Evolutionary conservation across 805 yeast genomes (phyloP), one percentile per base, ranked within the genome.

Genomic region (Saturnispora zaruensis): DNA sequence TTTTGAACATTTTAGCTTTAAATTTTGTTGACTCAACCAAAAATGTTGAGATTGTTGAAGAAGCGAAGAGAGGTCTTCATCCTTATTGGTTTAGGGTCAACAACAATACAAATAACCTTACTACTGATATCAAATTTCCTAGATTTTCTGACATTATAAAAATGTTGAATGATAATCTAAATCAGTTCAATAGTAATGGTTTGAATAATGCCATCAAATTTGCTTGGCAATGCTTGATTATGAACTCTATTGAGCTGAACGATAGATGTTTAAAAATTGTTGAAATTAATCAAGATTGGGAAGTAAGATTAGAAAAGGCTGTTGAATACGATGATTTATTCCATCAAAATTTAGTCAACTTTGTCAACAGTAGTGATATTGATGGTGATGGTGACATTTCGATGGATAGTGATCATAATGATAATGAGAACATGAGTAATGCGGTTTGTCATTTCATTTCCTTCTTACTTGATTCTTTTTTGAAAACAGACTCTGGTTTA

Each of bases 61-160:
- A 88, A 62, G 84, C 96, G 0, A 64, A 63, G 5, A 79, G 78
- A 54, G 97, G 97, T 0, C 67, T 91, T 26, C 81, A 88, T 63
- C 96, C 96, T 0, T 78, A 84, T 62, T 84, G 90, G 87, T 85
- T 81, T 61, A 75, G 75, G 43, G 66, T 82, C 14, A 16, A n/a
- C 5, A 48, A 44, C 14, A 30, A 14, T 16, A 24, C 18, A 25
- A 25, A 25, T n/a, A 14, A 25, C 6, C 6, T 26, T 4, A 2
- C 32, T 3, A 8, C 25, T 3, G 64, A 65, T 3, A 23, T 50
- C 2, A 55, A 57, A 16, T 82, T 87, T 53, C 96, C 96, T 16
- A 24, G 42, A 1, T 50, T 61, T 0, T 83, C 85, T 54, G 49
- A 57, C 1, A 66, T 66, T 0, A 66, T 76, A 54, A 66, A 76